Base-by-base conservation (phyloP, 345 rosid species). In the Stellera chamaejasme region DNA sequence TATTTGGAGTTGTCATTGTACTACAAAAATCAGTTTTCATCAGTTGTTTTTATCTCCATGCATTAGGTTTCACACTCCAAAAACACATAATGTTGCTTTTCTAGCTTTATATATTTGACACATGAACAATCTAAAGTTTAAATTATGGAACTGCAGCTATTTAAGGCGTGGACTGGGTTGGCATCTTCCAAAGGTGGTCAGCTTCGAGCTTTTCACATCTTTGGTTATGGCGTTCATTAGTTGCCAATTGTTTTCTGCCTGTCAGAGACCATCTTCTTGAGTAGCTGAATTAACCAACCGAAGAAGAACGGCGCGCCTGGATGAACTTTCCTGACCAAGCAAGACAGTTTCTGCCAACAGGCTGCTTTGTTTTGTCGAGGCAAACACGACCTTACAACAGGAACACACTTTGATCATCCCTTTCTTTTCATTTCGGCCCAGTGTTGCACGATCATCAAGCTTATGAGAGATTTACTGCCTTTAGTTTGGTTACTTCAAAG, bases 181-280 rank as follows among this genome's bases (percentile, higher is more conserved):
- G 97, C 94, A 86, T 66, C 79, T 93, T 44, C 90, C 96, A 1
- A 72, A 84, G 78, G 87, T 93, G 42, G 94, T 93, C 4, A 94
- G 96, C 63, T 88, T 93, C 58, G 97, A 88, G 70, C 64, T 92
- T n/a, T 65, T 75, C 66, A 82, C 93, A 45, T 92, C 96, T 55
- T 67, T 92, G 63, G 72, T 77, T 43, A 79, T 82, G 95, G 96
- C 96, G 50, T 82, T 92, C 61, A 69, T 86, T 64, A 92, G 96
- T 57, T 88, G 93, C 83, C 96, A 92, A 71, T 87, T 92, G 52
- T 88, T 88, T 66, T 52, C 87, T 50, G 85, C 88, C 19, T 88
- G 96, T 60, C 96, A 88, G 75, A 82, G 85, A 72, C 90, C 92
- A 46, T 91, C 90, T 39, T 61, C 73, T 13, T 88, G 79, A 80